Base-by-base conservation (phyloP, 768 basidiomycete genomes). In the Macrolepiota fuliginosa region DNA sequence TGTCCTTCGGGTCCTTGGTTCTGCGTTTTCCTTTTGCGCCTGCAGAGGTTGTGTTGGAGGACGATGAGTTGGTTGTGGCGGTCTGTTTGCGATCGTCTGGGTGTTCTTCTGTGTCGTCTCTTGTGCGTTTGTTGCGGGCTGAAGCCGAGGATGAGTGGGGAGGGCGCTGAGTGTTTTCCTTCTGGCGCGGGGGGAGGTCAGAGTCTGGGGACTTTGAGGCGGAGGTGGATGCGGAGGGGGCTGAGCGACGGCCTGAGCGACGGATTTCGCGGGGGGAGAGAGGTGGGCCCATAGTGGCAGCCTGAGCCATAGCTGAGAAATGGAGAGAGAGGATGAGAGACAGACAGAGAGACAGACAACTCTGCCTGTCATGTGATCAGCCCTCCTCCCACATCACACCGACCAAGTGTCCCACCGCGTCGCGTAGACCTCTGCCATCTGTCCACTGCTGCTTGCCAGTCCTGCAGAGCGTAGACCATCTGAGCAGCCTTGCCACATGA, bases 181-280 rank as follows among this genome's bases (percentile, higher is more conserved):
- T 82, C 70, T 77, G 71, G 71, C 77, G 82, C 72, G 77, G 87
- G 73, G 75, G 76, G 69, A 73, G 84, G 80, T 82, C 80, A 17
- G 89, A 89, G 73, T 89, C 87, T 66, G 90, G 87, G 24, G 89
- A 90, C 74, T 90, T 89, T 56, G 87, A 88, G 63, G 82, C 79
- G 73, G 85, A 85, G 32, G 85, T 81, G 19, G 88, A 89, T 29
- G 80, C 77, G 46, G 88, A 87, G 49, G 85, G 88, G 3, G 79
- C 83, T 61, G 87, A 87, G 61, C 90, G 89, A 67, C 90, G 79
- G 46, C 88, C 89, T 66, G 90, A 91, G 65, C 90, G 87, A 67
- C 90, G 81, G 55, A 88, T 87, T 75, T 91, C 90, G 69, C 87
- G 80, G 45, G 88, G 90, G 61, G 89, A 90, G 53, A 87, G 81